Evolutionary conservation across 2,329 filamentous ascomycete genomes (phyloP).

Genomic region (Blastomyces silverae): DNA sequence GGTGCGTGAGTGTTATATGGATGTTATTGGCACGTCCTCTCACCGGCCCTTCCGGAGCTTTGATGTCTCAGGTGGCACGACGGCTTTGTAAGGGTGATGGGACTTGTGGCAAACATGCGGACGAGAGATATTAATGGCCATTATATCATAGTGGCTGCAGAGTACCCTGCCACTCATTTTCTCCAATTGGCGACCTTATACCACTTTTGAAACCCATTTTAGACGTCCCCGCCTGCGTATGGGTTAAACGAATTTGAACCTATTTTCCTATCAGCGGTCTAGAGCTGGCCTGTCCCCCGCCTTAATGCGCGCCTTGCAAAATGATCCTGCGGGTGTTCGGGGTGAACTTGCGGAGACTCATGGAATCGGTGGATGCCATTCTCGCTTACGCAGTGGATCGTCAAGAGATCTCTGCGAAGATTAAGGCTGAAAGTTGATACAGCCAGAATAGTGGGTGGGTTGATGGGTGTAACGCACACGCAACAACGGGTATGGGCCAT

Average conservation of each 20-base stretch:
- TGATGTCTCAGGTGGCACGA: conserved; percentile 3
- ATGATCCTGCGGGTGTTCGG: neutral
- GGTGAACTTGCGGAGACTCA: neutral
- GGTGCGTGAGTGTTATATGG: neutral
- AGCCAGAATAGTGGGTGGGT: neutral
- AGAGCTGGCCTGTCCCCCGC: neutral
- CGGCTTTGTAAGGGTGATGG: neutral
- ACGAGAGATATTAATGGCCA: neutral
- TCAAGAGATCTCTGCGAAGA: neutral
- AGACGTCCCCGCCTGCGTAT: conserved; percentile 1
- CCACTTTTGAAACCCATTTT: no score
- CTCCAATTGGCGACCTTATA: neutral
- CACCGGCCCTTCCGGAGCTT: neutral
- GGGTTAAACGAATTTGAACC: neutral
- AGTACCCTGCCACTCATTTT: conserved; percentile 1
- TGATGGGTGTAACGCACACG: neutral
- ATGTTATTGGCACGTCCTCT: conserved; percentile 6
- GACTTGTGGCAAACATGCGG: conserved; percentile 1
- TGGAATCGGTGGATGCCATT: neutral
- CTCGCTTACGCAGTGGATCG: neutral
- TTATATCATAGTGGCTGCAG: conserved; percentile 8
- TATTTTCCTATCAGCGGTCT: neutral
- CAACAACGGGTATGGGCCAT: neutral
- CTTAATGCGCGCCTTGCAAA: neutral
- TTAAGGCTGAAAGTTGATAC: neutral